phyloP scores from a whole-genome alignment of 1,284 basidiomycete species.

The Naganishia sp. region DNA sequence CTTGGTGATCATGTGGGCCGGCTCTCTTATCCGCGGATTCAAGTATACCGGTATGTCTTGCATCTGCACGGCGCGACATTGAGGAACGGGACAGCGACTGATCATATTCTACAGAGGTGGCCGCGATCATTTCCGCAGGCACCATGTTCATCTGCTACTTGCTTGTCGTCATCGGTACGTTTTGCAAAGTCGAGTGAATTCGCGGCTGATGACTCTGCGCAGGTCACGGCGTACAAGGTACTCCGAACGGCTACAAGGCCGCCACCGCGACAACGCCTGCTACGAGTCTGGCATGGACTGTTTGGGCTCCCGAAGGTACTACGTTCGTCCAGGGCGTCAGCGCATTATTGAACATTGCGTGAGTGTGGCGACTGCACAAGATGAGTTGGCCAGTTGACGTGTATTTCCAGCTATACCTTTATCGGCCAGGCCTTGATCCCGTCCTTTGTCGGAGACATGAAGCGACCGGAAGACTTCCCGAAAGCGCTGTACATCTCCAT shows the following conservation, averaged over 20 bases:
- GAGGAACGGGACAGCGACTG: background rate
- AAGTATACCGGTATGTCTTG: constrained; percentile 34
- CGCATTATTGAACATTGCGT: constrained; percentile 54
- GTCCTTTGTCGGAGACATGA: constrained; percentile 56
- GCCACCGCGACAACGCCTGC: constrained; percentile 45
- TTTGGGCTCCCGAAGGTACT: constrained; percentile 55
- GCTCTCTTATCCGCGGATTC: constrained; percentile 41
- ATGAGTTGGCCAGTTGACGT: constrained; percentile 32
- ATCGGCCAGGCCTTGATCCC: constrained; percentile 62
- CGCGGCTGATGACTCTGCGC: background rate
- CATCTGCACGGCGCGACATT: background rate
- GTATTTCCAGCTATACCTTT: constrained; percentile 59
- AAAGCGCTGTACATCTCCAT: constrained; percentile 57
- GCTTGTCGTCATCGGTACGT: constrained; percentile 36
- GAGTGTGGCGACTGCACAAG: background rate
- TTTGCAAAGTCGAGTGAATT: background rate
- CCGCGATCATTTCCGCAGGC: constrained; percentile 39
- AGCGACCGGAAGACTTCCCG: constrained; percentile 61
- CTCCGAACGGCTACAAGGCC: constrained; percentile 36
- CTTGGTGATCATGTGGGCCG: constrained; percentile 38
- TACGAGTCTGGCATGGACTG: constrained; percentile 42
- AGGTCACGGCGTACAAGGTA: constrained; percentile 34
- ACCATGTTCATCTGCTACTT: constrained; percentile 36
- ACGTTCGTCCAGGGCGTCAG: constrained; percentile 61
- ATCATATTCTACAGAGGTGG: constrained; percentile 6